These are phyloP conservation scores for Acrocalymma vagum DNA, from an alignment of 2,329 filamentous ascomycete genomes.

Conservation along the genomic window DNA sequence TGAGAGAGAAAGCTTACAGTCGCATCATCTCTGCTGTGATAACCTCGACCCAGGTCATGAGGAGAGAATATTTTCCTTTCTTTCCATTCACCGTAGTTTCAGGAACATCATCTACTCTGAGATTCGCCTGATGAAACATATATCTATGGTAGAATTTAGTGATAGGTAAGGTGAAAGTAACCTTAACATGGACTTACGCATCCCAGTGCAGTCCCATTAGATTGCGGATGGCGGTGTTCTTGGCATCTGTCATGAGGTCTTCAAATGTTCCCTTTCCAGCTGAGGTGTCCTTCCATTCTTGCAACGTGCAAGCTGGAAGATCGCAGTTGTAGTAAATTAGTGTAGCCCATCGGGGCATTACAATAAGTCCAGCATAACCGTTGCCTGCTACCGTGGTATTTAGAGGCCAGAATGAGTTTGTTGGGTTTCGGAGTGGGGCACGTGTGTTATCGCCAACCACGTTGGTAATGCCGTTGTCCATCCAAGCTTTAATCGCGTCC, in stretches of 20 bases:
- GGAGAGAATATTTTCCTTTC: conserved; percentile 58
- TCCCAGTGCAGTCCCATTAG: conserved; percentile 65
- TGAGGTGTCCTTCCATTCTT: conserved; percentile 69
- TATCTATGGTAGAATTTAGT: conserved; percentile 43
- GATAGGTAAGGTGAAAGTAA: background rate
- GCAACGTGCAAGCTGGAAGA: conserved; percentile 62
- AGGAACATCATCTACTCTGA: conserved; percentile 59
- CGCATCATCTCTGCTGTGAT: conserved; percentile 63
- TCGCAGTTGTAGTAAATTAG: conserved; percentile 73
- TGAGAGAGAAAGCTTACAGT: conserved; percentile 41
- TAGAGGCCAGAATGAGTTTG: conserved; percentile 64
- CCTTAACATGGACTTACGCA: conserved; percentile 33
- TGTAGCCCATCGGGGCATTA: conserved; percentile 68
- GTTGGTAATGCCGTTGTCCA: conserved; percentile 65
- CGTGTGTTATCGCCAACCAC: conserved; percentile 73
- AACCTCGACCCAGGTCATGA: conserved; percentile 66
- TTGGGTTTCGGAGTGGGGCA: conserved; percentile 59
- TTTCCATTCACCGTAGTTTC: conserved; percentile 59
- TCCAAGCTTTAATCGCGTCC: conserved; percentile 68
- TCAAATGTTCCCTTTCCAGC: conserved; percentile 62
- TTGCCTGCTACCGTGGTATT: conserved; percentile 61
- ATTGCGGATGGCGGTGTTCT: conserved; percentile 63
- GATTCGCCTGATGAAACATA: conserved; percentile 73
- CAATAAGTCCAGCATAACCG: conserved; percentile 64
- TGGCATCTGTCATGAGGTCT: conserved; percentile 61